Evolutionary conservation across 495 filamentous ascomycete species (phyloP).

Genomic region (Friedmanniomyces endolithicus): DNA sequence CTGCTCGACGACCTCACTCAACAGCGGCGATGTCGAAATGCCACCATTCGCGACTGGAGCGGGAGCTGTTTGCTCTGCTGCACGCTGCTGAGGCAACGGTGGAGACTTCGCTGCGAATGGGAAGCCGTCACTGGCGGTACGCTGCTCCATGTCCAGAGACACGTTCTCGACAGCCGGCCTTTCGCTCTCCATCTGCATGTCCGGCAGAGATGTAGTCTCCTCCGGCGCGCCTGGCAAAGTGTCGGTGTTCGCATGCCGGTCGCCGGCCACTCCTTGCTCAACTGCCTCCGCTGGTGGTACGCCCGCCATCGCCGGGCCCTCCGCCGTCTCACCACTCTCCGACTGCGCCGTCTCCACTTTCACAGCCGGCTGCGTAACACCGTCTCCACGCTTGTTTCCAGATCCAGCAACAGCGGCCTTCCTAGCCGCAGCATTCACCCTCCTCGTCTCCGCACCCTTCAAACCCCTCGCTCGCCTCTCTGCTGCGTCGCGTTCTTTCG

Average conservation of each 20-base stretch:
- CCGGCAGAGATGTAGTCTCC: too few species aligned
- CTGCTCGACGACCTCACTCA: neutral
- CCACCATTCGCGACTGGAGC: neutral
- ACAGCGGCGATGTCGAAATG: neutral
- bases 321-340: neutral
- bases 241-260: neutral
- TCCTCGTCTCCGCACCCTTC: conserved; percentile 20
- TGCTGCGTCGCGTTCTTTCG: conserved; percentile 27
- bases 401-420: conserved; percentile 5
- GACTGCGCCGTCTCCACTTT: neutral
- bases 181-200: too few species aligned
- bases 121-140: too few species aligned
- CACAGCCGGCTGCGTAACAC: neutral
- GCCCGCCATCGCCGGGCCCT: neutral
- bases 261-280: neutral
- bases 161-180: too few species aligned
- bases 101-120: too few species aligned
- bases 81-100: too few species aligned
- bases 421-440: conserved; percentile 17
- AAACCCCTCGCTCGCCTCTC: conserved; percentile 14
- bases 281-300: neutral
- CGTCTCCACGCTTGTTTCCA: neutral
- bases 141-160: too few species aligned
- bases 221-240: neutral
- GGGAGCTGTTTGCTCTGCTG: too few species aligned